phyloP scores from a whole-genome alignment of 2,329 filamentous ascomycete species.

The Epichloe gansuensis region DNA sequence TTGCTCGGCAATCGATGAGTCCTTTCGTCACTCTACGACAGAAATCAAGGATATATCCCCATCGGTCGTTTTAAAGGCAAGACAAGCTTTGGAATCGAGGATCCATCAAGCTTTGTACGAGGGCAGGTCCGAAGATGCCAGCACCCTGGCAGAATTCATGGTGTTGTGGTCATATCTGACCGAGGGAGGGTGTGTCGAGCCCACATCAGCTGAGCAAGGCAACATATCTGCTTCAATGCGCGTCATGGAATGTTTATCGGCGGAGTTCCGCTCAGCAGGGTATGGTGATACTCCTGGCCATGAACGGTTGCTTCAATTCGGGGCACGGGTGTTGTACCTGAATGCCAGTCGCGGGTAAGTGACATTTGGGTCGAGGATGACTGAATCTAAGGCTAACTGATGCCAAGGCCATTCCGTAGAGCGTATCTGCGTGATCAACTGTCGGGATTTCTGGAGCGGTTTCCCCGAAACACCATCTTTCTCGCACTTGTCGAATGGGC shows the following conservation, averaged over 20 bases:
- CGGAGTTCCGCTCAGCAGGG: constrained; percentile 27
- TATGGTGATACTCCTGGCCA: constrained; percentile 25
- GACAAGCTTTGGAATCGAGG: constrained; percentile 37
- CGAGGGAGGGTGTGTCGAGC: constrained; percentile 24
- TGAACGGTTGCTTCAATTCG: constrained; percentile 57
- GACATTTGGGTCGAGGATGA: background rate
- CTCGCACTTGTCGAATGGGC: constrained; percentile 61
- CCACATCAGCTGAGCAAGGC: constrained; percentile 35
- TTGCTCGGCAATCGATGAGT: constrained; percentile 25
- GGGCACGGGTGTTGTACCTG: constrained; percentile 51
- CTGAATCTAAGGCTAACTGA: background rate
- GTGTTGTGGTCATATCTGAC: constrained; percentile 57
- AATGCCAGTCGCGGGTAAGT: constrained; percentile 48
- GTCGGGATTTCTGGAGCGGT: constrained; percentile 44
- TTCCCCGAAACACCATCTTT: constrained; percentile 67
- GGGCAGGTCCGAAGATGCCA: constrained; percentile 33
- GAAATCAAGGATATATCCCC: constrained; percentile 13
- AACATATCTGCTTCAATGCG: constrained; percentile 39
- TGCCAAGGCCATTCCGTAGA: constrained; percentile 50
- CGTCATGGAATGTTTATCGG: constrained; percentile 27
- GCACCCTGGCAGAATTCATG: constrained; percentile 46
- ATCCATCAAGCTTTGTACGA: constrained; percentile 44
- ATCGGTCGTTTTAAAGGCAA: constrained; percentile 37
- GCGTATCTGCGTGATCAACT: constrained; percentile 50
- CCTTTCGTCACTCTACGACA: constrained; percentile 6